phyloP scores from a whole-genome alignment of 257 asterid genomes.

The Datura wrightii region DNA sequence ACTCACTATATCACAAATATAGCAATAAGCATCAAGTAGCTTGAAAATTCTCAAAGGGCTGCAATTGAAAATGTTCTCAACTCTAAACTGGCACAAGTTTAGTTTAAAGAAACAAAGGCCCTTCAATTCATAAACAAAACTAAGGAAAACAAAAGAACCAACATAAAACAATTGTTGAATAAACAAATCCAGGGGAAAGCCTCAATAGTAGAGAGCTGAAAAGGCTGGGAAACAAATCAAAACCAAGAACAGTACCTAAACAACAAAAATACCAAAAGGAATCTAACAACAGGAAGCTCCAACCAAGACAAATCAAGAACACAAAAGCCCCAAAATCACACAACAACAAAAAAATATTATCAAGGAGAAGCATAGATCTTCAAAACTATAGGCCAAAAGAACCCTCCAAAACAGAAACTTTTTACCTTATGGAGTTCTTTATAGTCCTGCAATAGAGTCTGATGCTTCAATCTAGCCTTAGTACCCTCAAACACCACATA shows the following conservation, averaged over 20 bases:
- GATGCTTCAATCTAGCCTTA: conserved; percentile 60
- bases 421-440: conserved; percentile 69
- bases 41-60: background rate
- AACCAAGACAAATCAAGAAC: background rate
- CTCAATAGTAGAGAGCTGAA: background rate
- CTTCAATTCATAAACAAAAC: background rate
- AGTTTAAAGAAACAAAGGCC: background rate
- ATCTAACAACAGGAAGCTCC: background rate
- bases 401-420: background rate
- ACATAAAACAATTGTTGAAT: background rate
- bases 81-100: too few relatives aligned
- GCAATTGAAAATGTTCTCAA: too few relatives aligned
- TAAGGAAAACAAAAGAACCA: background rate
- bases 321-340: background rate
- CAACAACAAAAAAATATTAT: background rate
- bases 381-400: conserved; percentile 22
- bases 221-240: conserved; percentile 25
- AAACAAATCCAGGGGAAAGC: background rate
- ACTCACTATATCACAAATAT: background rate
- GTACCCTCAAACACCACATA: conserved; percentile 50
- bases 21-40: background rate
- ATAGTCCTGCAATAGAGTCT: conserved; percentile 71
- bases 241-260: conserved; percentile 17
- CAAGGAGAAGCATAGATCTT: conserved; percentile 42
- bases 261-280: background rate